Evolutionary conservation across 352 stramenopile species (phyloP).

Genomic region (Globisporangium solare): DNA sequence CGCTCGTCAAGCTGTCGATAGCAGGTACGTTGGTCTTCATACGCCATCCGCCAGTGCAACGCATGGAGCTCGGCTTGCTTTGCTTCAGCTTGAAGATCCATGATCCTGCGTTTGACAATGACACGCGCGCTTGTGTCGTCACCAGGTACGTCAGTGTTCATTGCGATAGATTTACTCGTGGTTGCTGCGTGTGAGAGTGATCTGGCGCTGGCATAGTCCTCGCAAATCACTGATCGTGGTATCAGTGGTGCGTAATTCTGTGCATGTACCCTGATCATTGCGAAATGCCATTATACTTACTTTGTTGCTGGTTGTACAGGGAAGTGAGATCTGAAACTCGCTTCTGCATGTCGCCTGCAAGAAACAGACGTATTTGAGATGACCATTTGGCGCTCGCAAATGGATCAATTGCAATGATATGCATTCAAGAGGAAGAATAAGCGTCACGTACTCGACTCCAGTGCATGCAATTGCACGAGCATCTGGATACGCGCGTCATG

Average conservation of each 20-base stretch:
- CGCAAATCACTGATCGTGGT: conserved; percentile 2
- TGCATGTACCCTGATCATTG: not conserved
- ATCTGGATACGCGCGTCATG: conserved; percentile 21
- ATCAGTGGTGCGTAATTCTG: not conserved
- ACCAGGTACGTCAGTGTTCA: no score
- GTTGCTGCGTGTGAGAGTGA: not conserved
- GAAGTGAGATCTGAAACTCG: not conserved
- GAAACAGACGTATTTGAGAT: not conserved
- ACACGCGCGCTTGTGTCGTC: not conserved
- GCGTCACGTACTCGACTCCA: conserved; percentile 9
- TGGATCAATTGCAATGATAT: not conserved
- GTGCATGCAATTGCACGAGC: conserved; percentile 1
- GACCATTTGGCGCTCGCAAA: no score
- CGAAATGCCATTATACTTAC: conserved; percentile 3
- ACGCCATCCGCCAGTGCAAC: conserved; percentile 33
- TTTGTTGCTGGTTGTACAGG: conserved; percentile 1
- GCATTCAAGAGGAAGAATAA: not conserved
- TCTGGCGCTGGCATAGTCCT: conserved; percentile 2
- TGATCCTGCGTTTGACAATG: conserved; percentile 12
- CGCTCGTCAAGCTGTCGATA: conserved; percentile 22
- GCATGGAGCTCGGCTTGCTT: conserved; percentile 36
- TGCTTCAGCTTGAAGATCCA: conserved; percentile 28
- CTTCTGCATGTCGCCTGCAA: not conserved
- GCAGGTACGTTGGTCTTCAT: conserved; percentile 25
- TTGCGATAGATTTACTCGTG: not conserved